Evolutionary conservation across 2,329 filamentous ascomycete species (phyloP), one percentile per base, ranked within the genome.

Genomic region (Plectosphaerella cucumerina): DNA sequence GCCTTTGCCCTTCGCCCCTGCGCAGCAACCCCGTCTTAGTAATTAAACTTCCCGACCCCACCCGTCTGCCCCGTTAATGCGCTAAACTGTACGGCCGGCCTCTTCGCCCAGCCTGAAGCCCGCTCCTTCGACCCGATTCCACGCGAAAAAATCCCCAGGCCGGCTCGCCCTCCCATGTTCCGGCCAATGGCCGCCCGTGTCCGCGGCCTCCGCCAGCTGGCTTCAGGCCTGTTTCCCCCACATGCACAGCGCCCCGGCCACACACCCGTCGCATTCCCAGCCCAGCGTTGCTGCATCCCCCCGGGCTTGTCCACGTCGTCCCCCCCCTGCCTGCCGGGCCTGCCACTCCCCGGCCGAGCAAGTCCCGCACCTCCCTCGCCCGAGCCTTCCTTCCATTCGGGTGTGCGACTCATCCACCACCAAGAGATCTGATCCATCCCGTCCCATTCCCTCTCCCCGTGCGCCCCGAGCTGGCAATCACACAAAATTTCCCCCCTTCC

Each of bases 31-130:
- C 41, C 20, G 49, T 47, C 43, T 55, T 54, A 48, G 48, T 47
- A 48, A 53, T 53, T 53, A 51, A 43, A 53, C 47, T 54, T 55
- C 53, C 53, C 53, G 52, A 50, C 39, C 51, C 49, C 53, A 53
- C 52, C 49, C 52, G 18, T 17, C 43, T 35, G 35, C 47, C 14
- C 12, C 17, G 47, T 50, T 44, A 44, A 52, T 50, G 52, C 52
- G 47, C 39, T 31, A n/a, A n/a, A n/a, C n/a, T n/a, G n/a, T n/a
- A 51, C 18, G 37, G 12, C 34, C 34, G 34, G 34, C 34, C n/a
- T 41, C n/a, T 17, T 20, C 12, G n/a, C 11, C n/a, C 39, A 43
- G 18, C n/a, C n/a, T n/a, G 18, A 43, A 21, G 4, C 44, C 12
- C 12, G 12, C 22, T 23, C n/a, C 18, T 26, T 26, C 48, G 23